A percentile compares a stretch with the other conserved stretches of the same genome.
These are phyloP conservation scores for Spergularia azorica DNA, from an alignment of 179 eudicot species.

Conservation along the genomic window DNA sequence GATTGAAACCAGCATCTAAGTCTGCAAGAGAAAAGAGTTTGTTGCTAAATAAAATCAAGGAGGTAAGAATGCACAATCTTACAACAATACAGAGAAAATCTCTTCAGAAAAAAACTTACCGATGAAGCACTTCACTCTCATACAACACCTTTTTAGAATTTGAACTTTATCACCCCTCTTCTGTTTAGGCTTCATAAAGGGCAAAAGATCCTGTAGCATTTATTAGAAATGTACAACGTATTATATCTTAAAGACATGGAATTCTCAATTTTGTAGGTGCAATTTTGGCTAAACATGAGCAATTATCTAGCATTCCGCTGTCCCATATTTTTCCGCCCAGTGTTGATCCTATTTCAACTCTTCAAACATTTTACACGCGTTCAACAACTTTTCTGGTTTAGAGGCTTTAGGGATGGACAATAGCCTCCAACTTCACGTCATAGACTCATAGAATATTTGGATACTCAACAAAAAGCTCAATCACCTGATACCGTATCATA, in stretches of 20 bases:
- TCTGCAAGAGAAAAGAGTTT: slow-evolving; percentile 47
- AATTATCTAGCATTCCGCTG: no score
- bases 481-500: no score
- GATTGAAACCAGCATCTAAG: slow-evolving; percentile 79
- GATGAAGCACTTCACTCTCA: slow-evolving; percentile 74
- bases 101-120: slow-evolving; percentile 42
- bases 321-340: no score
- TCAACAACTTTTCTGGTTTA: no score
- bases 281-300: neutral
- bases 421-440: no score
- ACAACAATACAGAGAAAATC: neutral
- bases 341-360: no score
- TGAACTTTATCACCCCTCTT: slow-evolving; percentile 50
- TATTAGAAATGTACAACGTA: slow-evolving; percentile 15
- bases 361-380: no score
- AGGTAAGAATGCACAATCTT: neutral
- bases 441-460: no score
- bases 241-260: neutral
- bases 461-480: no score
- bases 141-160: slow-evolving; percentile 50
- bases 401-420: no score
- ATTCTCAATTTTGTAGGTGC: neutral
- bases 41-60: neutral
- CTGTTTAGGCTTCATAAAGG: slow-evolving; percentile 71
- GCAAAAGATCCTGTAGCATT: slow-evolving; percentile 52